Base-by-base conservation (phyloP, 2,329 filamentous ascomycete species). In the Zopfia rhizophila region DNA sequence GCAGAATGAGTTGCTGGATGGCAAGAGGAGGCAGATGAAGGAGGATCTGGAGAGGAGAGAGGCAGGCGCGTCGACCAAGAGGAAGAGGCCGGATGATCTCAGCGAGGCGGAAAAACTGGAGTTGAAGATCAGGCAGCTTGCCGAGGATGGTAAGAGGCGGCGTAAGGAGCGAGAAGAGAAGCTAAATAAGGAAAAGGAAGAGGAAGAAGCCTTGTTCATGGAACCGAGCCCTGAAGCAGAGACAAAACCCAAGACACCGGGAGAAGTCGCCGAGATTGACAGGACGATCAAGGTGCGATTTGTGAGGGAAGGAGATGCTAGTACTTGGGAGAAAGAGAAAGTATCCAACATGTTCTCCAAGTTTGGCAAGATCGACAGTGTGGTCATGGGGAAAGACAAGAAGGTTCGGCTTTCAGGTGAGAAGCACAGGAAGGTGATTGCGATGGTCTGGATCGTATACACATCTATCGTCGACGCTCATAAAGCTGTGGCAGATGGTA, bases 21-120 rank as follows among this genome's bases (percentile, higher is more conserved):
- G 85, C 35, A 82, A 86, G 70, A 79, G 88, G 58, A 79, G 89
- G 65, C 82, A 84, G 58, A 89, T 96, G 82, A 89, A 90, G 55
- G 91, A 96, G 64, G 91, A 97, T 65, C 75, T 97, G 38, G 91
- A 96, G 73, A 82, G 84, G 18, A 78, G 89, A 14, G 93, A 96
- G 71, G 77, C 73, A 0, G 65, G 61, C 17, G 23, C 21, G 59
- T 46, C 64, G 4, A 48, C 70, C 13, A 73, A 77, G 54, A 70
- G 77, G 48, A 73, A 78, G 38, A 70, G 75, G n/a, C 68, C 71
- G 2, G 74, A 73, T 23, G 75, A 75, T 27, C 61, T 63, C 38
- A 72, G 66, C 23, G 76, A 77, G 21, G 85, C 86, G 3, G 77
- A 85, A 38, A 86, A 84, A 65, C 75, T 83, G 30, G 75, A 83